phyloP scores from a whole-genome alignment of 192 early-diverging fungal genomes.

The Backusella australiensis region DNA sequence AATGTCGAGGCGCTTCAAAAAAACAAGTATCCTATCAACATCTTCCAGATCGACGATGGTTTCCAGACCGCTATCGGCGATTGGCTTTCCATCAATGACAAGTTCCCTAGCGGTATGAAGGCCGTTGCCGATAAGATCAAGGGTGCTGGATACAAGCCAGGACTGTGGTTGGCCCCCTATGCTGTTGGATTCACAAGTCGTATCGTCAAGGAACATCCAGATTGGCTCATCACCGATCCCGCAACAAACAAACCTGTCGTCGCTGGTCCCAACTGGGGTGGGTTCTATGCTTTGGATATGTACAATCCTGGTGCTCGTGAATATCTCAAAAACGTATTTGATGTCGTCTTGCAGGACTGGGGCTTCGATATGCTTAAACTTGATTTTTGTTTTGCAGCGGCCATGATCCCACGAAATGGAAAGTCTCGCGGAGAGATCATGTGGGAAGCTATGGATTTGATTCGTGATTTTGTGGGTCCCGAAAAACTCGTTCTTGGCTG shows the following conservation, averaged over 20 bases:
- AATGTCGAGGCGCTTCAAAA: conserved; percentile 31
- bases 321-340: conserved; percentile 42
- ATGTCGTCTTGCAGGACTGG: conserved; percentile 41
- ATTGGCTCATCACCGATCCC: conserved; percentile 38
- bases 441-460: conserved; percentile 47
- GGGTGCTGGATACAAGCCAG: conserved; percentile 34
- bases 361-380: conserved; percentile 50
- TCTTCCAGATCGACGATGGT: conserved; percentile 56
- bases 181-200: conserved; percentile 37
- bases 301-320: conserved; percentile 38
- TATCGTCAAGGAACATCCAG: conserved; percentile 42
- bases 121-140: conserved; percentile 35
- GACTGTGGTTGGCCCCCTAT: conserved; percentile 51
- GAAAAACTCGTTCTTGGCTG: conserved; percentile 46
- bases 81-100: conserved; percentile 43
- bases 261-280: conserved; percentile 41
- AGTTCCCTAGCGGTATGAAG: conserved; percentile 48
- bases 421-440: conserved; percentile 52
- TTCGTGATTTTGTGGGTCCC: conserved; percentile 39
- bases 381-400: conserved; percentile 51
- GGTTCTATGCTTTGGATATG: conserved; percentile 46
- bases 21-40: conserved; percentile 40
- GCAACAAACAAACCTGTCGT: conserved; percentile 21
- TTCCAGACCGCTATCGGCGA: conserved; percentile 49
- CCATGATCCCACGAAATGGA: conserved; percentile 39